Evolutionary conservation across 768 basidiomycete species (phyloP), one percentile per base, ranked within the genome.

Genomic region (Saitozyma podzolica): DNA sequence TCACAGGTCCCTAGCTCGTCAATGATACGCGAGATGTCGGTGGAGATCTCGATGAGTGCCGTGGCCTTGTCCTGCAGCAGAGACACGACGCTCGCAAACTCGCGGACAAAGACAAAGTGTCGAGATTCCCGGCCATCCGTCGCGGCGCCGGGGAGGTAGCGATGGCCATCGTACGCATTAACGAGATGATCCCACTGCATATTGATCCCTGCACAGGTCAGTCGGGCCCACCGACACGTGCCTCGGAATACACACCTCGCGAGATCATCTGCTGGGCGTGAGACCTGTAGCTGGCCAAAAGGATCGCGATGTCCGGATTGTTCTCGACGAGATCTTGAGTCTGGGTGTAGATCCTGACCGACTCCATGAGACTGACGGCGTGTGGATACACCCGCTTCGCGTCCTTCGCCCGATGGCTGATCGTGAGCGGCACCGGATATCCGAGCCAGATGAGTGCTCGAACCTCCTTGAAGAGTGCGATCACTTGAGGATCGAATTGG

Each of bases 331-430:
- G 81, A 77, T 92, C 91, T 77, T 96, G 81, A 0, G 92, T 96
- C 82, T 99, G 96, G 17, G 90, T 89, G 80, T 99, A 98, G 39
- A 92, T 97, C 77, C 94, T 83, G n/a, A 98, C 92, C 0, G 93
- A 95, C 83, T 99, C 96, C 95, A 98, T 98, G 79, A 82, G 58
- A 60, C 76, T 78, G 68, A 98, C 95, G 2, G 96, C 96, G 82
- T 97, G 93, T 0, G 94, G 94, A 77, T 99, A 99, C 63, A 98
- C 94, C 69, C 92, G 83, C 83, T 96, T 97, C 63, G 96, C 96
- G 70, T 99, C 95, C 82, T 97, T 99, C 42, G 96, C 96, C 86
- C 96, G 89, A 77, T 94, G 96, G 70, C 88, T 89, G 66, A 91
- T 92, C 56, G 89, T 87, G 81, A 97, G 92, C 20, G 93, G 95